Base-by-base conservation (phyloP, 768 basidiomycete genomes). In the Cystofilobasidium macerans region DNA sequence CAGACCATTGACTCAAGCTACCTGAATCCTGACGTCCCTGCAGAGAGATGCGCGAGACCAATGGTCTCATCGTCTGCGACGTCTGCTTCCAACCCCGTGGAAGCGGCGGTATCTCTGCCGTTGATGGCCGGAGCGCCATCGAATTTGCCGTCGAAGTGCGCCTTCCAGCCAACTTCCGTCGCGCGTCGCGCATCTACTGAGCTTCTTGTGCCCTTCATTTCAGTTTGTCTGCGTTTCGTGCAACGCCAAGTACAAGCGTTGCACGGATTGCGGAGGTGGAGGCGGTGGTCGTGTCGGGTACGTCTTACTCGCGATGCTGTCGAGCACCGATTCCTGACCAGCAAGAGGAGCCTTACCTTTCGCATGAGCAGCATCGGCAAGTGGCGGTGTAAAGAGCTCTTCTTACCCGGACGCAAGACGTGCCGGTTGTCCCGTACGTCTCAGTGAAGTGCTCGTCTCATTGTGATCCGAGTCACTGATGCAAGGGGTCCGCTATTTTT, bases 301-400 rank as follows among this genome's bases (percentile, higher is more conserved):
- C 33, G 70, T 60, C 45, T 40, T 13, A 6, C n/a, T 28, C 5
- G 42, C 42, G 42, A 18, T 3, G 42, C 42, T 42, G 42, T n/a
- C n/a, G n/a, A n/a, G n/a, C n/a, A 42, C 16, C 42, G 7, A 8
- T 42, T 20, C 13, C 9, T 42, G 42, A n/a, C n/a, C n/a, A n/a
- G n/a, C n/a, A n/a, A n/a, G n/a, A n/a, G n/a, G n/a, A n/a, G n/a
- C n/a, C 7, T 42, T 14, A 42, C 13, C 45, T 47, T n/a, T 2
- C 24, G 8, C 42, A 11, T 20, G 30, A 16, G 9, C 54, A 69
- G 71, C 7, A 69, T 70, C 36, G 71, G 70, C 5, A 69, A 71
- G 13, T 71, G 72, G 72, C 51, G 72, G 0, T 71, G 66, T 59
- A 72, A 71, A 36, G 70, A 73, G 56, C 61, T 73, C 22, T 73